Evolutionary conservation across 441 rosid genomes (phyloP).

Genomic region (Syzygium syzygioides): DNA sequence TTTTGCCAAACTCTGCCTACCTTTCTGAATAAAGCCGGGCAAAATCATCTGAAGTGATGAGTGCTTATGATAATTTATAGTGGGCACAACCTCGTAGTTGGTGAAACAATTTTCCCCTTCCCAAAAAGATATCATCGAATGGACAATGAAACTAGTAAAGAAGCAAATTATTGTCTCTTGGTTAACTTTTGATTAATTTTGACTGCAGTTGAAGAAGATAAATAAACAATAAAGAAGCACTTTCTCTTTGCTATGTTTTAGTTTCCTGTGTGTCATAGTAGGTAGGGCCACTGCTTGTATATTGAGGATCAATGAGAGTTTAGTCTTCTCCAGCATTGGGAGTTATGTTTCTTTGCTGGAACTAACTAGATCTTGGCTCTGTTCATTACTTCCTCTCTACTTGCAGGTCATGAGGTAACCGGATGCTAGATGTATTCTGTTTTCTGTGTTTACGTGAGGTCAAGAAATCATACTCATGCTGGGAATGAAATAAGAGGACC

Average conservation of each 20-base stretch:
- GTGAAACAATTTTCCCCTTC: not conserved
- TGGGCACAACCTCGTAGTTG: not conserved
- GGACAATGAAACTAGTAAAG: not conserved
- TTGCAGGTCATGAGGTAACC: not conserved
- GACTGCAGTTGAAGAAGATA: not conserved
- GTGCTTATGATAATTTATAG: not conserved
- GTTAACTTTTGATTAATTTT: not conserved
- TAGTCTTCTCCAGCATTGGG: not conserved
- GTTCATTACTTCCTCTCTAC: not conserved
- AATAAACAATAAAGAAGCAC: not conserved
- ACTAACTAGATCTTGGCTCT: not conserved
- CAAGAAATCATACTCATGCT: not conserved
- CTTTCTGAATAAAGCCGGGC: not conserved
- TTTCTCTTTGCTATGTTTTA: not conserved
- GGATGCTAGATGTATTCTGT: not conserved
- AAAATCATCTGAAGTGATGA: not conserved
- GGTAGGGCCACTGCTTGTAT: not conserved
- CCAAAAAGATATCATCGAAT: not conserved
- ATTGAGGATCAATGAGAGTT: not conserved
- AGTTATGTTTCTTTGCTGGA: not conserved
- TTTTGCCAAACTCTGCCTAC: not conserved
- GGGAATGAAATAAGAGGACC: not conserved
- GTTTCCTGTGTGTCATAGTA: not conserved
- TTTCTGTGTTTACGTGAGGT: not conserved
- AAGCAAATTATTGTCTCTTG: not conserved